These are phyloP conservation scores for Primulina eburnea DNA, from an alignment of 257 asterid species.

Conservation along the genomic window DNA sequence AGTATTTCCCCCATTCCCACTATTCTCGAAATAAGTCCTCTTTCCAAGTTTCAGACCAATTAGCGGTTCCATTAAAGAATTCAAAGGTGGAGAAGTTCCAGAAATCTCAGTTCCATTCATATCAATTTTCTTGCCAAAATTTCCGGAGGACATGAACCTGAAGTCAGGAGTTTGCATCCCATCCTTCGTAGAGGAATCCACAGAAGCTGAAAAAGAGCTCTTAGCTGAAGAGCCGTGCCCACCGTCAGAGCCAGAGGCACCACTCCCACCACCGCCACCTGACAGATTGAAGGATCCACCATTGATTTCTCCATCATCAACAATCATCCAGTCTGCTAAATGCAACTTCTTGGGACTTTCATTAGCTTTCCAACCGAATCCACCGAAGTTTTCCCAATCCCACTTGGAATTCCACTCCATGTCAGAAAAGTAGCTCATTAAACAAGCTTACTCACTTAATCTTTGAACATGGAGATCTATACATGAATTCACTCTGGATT, in stretches of 20 bases:
- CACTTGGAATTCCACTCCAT: slow-evolving; percentile 81
- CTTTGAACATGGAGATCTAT: slow-evolving; percentile 30
- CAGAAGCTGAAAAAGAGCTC: slow-evolving; percentile 79
- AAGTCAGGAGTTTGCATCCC: slow-evolving; percentile 43
- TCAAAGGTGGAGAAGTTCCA: slow-evolving; percentile 46
- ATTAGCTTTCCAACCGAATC: slow-evolving; percentile 48
- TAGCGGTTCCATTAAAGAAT: slow-evolving; percentile 58
- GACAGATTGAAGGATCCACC: slow-evolving; percentile 65
- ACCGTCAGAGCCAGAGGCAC: slow-evolving; percentile 60
- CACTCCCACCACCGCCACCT: slow-evolving; percentile 45
- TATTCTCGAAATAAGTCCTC: slow-evolving; percentile 72
- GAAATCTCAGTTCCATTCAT: slow-evolving; percentile 29
- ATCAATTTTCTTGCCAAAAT: slow-evolving; percentile 25
- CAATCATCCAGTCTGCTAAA: slow-evolving; percentile 62
- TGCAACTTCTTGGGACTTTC: slow-evolving; percentile 63
- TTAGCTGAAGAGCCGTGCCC: slow-evolving; percentile 70
- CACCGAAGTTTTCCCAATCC: slow-evolving; percentile 65
- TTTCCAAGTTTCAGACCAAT: slow-evolving; percentile 82
- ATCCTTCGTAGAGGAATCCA: slow-evolving; percentile 56
- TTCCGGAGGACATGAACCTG: slow-evolving; percentile 39
- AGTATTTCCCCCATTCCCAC: slow-evolving; percentile 35
- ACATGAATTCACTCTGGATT: slow-evolving; percentile 32
- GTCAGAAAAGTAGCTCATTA: slow-evolving; percentile 39
- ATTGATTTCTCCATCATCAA: slow-evolving; percentile 60
- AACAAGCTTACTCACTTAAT: slow-evolving; percentile 24